These are phyloP conservation scores for Coemansia sp. DNA, from an alignment of 192 early-diverging fungal genomes.

Conservation along the genomic window DNA sequence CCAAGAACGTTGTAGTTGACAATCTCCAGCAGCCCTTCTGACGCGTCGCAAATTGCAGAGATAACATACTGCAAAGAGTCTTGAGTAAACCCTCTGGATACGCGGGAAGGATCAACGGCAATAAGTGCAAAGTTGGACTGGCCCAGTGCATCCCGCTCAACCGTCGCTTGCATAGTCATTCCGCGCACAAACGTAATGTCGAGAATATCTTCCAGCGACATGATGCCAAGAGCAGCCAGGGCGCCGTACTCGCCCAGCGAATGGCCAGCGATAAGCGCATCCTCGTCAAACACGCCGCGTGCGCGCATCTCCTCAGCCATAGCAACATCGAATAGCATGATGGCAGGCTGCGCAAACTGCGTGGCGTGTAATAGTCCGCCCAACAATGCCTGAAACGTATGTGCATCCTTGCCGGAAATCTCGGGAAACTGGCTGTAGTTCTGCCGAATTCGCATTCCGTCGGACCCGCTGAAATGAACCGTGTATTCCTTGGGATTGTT, in stretches of 20 bases:
- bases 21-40: slow-evolving; percentile 81
- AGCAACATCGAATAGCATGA: slow-evolving; percentile 85
- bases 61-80: slow-evolving; percentile 63
- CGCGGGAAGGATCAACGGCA: slow-evolving; percentile 89
- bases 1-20: slow-evolving; percentile 98
- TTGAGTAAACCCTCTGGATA: slow-evolving; percentile 76
- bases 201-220: slow-evolving; percentile 78
- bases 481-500: slow-evolving; percentile 82
- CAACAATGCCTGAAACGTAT: slow-evolving; percentile 80
- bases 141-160: slow-evolving; percentile 71
- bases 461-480: slow-evolving; percentile 86
- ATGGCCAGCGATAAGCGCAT: slow-evolving; percentile 86
- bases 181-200: slow-evolving; percentile 96
- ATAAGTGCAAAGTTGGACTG: slow-evolving; percentile 95
- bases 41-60: slow-evolving; percentile 61
- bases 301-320: slow-evolving; percentile 79
- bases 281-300: slow-evolving; percentile 76
- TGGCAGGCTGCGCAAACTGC: slow-evolving; percentile 93
- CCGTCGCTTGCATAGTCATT: slow-evolving; percentile 97
- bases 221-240: slow-evolving; percentile 76
- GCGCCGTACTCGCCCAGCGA: slow-evolving; percentile 96
- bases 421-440: slow-evolving; percentile 78
- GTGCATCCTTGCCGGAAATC: slow-evolving; percentile 69
- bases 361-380: slow-evolving; percentile 85
- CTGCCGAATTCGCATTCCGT: slow-evolving; percentile 75